Conservation (phyloP, 108 stramenopile species). For the Fistulifera solaris region DNA sequence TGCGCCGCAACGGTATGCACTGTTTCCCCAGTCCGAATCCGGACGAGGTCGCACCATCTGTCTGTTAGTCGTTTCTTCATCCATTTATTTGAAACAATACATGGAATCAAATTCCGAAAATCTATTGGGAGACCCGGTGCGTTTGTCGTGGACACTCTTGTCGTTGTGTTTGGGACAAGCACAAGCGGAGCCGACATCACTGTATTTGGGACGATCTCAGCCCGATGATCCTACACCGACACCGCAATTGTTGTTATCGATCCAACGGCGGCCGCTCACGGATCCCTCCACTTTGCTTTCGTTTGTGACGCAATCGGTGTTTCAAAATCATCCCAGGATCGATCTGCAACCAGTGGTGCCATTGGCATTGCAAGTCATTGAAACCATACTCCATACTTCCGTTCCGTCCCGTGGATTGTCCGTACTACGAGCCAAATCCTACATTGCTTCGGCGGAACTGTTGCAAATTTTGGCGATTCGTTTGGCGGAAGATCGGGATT, state of each 20-base stretch:
- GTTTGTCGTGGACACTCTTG: slow-evolving; percentile 29
- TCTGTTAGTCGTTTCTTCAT: slow-evolving; percentile 39
- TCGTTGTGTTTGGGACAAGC: slow-evolving; percentile 40
- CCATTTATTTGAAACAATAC: slow-evolving; percentile 47
- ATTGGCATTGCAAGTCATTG: slow-evolving; percentile 23
- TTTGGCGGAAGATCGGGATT: slow-evolving; percentile 14
- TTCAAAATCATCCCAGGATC: slow-evolving; percentile 4
- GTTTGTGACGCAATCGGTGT: background rate
- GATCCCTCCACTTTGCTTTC: too few relatives aligned
- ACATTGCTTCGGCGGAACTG: slow-evolving; percentile 44
- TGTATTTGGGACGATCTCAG: too few relatives aligned
- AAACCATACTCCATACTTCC: too few relatives aligned
- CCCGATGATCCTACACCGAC: too few relatives aligned
- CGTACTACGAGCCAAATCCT: slow-evolving; percentile 18
- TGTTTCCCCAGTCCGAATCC: slow-evolving; percentile 34
- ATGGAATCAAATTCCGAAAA: slow-evolving; percentile 31
- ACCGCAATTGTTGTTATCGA: too few relatives aligned
- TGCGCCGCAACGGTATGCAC: slow-evolving; percentile 15
- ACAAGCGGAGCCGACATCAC: slow-evolving; percentile 8
- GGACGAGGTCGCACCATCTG: slow-evolving; percentile 27
- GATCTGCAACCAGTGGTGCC: slow-evolving; percentile 17
- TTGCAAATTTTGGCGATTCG: slow-evolving; percentile 51
- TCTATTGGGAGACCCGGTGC: slow-evolving; percentile 33
- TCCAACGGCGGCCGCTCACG: too few relatives aligned
- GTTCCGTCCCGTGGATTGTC: slow-evolving; percentile 11